Conservation (phyloP, 306 rosid genomes). For the Benincasa hispida region DNA sequence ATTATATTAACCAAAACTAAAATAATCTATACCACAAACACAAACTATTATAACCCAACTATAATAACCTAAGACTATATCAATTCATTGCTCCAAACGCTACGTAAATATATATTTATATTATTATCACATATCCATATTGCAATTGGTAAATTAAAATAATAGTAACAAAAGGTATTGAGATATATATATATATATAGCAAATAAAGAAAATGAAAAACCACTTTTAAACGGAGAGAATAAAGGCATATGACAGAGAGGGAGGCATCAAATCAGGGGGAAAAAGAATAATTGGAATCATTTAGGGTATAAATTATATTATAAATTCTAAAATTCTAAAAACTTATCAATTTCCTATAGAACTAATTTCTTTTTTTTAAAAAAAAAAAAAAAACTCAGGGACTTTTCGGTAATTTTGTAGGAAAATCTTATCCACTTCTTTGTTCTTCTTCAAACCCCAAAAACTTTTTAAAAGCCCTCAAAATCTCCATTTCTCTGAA, state of each 20-base stretch:
- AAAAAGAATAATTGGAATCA: constrained; percentile 2
- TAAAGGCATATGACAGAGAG: constrained; percentile 1
- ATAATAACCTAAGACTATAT: too few relatives aligned
- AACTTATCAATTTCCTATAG: not conserved
- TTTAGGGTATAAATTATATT: not conserved
- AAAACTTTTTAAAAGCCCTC: not conserved
- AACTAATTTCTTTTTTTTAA: not conserved
- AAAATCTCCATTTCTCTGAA: not conserved
- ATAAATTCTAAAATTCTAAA: not conserved
- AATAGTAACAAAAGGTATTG: too few relatives aligned
- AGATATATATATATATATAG: not conserved
- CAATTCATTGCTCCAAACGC: too few relatives aligned
- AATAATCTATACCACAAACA: too few relatives aligned
- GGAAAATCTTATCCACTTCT: constrained; percentile 1
- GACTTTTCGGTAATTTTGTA: not conserved
- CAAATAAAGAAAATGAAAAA: not conserved
- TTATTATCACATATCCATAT: too few relatives aligned
- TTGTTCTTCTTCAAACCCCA: not conserved
- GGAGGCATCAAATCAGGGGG: constrained; percentile 5
- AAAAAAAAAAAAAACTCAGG: not conserved
- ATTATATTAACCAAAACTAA: too few relatives aligned
- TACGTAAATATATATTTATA: too few relatives aligned
- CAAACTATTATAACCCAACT: too few relatives aligned
- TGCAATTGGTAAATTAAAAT: too few relatives aligned
- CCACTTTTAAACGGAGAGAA: not conserved